Evolutionary conservation across 192 early-diverging fungal genomes (phyloP).

Genomic region (Backusella parvicylindrica): DNA sequence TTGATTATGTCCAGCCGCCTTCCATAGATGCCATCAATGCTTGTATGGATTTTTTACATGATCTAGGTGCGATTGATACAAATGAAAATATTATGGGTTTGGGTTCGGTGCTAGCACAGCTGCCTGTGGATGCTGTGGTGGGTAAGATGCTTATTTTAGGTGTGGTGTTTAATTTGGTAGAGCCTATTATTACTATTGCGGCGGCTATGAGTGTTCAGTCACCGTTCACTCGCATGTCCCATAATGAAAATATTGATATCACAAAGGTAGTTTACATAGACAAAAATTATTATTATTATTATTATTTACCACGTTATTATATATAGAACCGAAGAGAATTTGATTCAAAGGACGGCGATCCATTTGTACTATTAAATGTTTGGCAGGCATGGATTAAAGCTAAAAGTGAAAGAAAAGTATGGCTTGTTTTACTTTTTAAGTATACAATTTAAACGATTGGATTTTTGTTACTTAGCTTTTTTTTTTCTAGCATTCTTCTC

Average conservation of each 20-base stretch:
- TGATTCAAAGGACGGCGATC: constrained; percentile 57
- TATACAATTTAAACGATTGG: neutral
- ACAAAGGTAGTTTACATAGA: constrained; percentile 32
- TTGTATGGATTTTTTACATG: constrained; percentile 41
- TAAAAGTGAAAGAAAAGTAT: constrained; percentile 47
- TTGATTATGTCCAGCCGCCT: constrained; percentile 60
- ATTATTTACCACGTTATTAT: neutral
- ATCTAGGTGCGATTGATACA: constrained; percentile 48
- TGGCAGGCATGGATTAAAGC: constrained; percentile 57
- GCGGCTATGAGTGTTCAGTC: constrained; percentile 65
- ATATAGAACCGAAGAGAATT: constrained; percentile 46
- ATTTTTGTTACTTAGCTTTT: constrained; percentile 6
- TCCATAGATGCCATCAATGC: constrained; percentile 36
- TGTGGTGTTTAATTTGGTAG: constrained; percentile 46
- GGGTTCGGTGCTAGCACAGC: constrained; percentile 48
- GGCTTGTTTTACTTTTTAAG: neutral
- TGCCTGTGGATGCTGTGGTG: constrained; percentile 62
- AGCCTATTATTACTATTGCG: constrained; percentile 54
- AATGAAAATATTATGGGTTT: constrained; percentile 45
- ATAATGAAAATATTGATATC: constrained; percentile 43
- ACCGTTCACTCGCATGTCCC: constrained; percentile 52
- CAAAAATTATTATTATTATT: neutral
- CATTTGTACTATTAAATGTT: constrained; percentile 62
- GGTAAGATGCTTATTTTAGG: constrained; percentile 68
- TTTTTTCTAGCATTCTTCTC: constrained; percentile 45